These are phyloP conservation scores for Aspergillus leporis DNA, from an alignment of 495 filamentous ascomycete genomes.

Conservation along the genomic window DNA sequence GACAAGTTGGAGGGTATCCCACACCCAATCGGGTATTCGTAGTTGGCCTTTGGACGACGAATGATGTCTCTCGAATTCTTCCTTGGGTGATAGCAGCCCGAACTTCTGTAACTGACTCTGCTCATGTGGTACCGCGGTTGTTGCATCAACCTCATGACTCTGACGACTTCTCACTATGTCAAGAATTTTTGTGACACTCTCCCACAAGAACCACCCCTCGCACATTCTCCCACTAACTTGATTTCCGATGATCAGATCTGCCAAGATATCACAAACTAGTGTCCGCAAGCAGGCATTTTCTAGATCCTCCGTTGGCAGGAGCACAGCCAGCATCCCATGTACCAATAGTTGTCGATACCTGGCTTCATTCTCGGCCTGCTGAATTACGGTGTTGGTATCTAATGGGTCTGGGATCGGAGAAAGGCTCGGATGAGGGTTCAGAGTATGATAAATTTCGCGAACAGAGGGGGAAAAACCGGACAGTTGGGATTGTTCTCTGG, in stretches of 20 bases:
- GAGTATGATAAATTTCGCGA: slow-evolving; percentile 75
- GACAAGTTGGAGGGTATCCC: slow-evolving; percentile 67
- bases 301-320: slow-evolving; percentile 90
- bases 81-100: slow-evolving; percentile 43
- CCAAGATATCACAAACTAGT: slow-evolving; percentile 80
- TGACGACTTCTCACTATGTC: slow-evolving; percentile 35
- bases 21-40: slow-evolving; percentile 52
- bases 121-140: slow-evolving; percentile 24
- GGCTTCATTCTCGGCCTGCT: slow-evolving; percentile 74
- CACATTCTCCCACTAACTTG: slow-evolving; percentile 73
- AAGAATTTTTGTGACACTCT: slow-evolving; percentile 67
- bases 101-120: slow-evolving; percentile 47
- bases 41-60: slow-evolving; percentile 29
- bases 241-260: slow-evolving; percentile 81
- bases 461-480: slow-evolving; percentile 39
- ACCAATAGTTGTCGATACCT: slow-evolving; percentile 80
- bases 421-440: slow-evolving; percentile 77
- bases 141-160: slow-evolving; percentile 21
- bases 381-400: slow-evolving; percentile 48
- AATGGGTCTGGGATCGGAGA: slow-evolving; percentile 67
- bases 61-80: slow-evolving; percentile 20
- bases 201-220: slow-evolving; percentile 85
- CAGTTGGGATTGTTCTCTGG: slow-evolving; percentile 53
- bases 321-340: slow-evolving; percentile 71
- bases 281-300: slow-evolving; percentile 80